Base-by-base conservation (phyloP, 2,329 filamentous ascomycete genomes). In the Trichoderma koningiopsis region DNA sequence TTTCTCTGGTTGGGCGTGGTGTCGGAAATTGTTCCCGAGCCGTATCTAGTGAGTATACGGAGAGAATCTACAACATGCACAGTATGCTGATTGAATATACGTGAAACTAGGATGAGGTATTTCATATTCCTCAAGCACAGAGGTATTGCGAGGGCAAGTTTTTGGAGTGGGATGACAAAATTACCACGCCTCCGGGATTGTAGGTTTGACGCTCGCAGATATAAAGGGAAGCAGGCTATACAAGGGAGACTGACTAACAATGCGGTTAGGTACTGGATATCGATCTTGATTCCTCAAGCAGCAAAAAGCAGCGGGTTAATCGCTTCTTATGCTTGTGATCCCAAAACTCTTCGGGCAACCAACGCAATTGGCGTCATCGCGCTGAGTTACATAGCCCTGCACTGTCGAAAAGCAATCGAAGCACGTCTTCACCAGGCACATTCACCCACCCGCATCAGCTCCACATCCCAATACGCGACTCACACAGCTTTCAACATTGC, bases 121-220 rank as follows among this genome's bases (percentile, higher is more conserved):
- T 96, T 72, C 93, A 99, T 78, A 90, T 97, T 27, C 92, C 93
- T 0, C 96, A 99, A 80, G 94, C 94, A 0, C 93, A 97, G 75
- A 88, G 87, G 35, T 99, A 97, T 79, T 97, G 94, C 79, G 79
- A 86, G 52, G 90, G 91, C 13, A 86, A 86, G 66, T 97, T 91
- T 82, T 77, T 79, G 14, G 85, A 92, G 68, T 99, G 96, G 96
- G 94, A 99, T 79, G 91, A 95, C 70, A 99, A 98, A 79, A 96
- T 99, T 77, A 99, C 96, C 0, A 99, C 96, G 1, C 96, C 96
- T 0, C 95, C 96, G 0, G 96, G 94, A 40, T 82, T 99, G 82
- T 93, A 84, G 78, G 84, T 75, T 43, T 0, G 3, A 29, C 6
- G 19, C 29, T 13, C 7, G 8, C 11, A 22, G 14, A n/a, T 24